A percentile compares a stretch with the other conserved stretches of the same genome.
Evolutionary conservation across 192 early-diverging fungal genomes (phyloP).

Genomic region (Gaertneriomyces semiglobifer): DNA sequence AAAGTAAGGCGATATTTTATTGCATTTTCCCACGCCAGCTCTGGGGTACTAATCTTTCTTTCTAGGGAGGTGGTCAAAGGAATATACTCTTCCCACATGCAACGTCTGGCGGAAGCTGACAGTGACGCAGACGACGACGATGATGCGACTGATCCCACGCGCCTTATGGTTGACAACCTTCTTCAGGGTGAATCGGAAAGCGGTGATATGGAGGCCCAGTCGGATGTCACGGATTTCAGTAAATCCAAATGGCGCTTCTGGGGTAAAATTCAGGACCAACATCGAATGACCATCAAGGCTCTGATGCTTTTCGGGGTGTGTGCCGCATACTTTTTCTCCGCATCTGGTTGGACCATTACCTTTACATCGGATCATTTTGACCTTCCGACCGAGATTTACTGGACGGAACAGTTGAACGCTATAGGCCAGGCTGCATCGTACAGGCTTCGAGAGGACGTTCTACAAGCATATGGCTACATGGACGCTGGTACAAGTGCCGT

Average conservation of each 20-base stretch:
- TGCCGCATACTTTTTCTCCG: conserved; percentile 33
- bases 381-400: conserved; percentile 23
- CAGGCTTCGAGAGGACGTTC: conserved; percentile 16
- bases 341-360: conserved; percentile 6
- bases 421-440: conserved; percentile 16
- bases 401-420: conserved; percentile 26
- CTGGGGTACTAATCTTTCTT: conserved; percentile 25
- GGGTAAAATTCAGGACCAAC: conserved; percentile 14
- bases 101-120: conserved; percentile 26
- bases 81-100: conserved; percentile 36
- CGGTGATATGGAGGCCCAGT: not conserved
- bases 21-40: not conserved
- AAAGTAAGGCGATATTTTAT: not conserved
- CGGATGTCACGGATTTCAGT: not conserved
- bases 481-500: not conserved
- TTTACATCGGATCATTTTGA: not conserved
- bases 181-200: conserved; percentile 6
- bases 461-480: conserved; percentile 9
- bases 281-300: conserved; percentile 28
- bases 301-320: conserved; percentile 22
- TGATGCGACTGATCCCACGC: conserved; percentile 3
- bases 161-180: conserved; percentile 17
- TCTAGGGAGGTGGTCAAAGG: conserved; percentile 44
- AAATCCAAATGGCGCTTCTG: no score
- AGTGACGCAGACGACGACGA: conserved; percentile 29